These are phyloP conservation scores for Oenanthe sinensis DNA, from an alignment of 129 eudicot genomes.

Conservation along the genomic window DNA sequence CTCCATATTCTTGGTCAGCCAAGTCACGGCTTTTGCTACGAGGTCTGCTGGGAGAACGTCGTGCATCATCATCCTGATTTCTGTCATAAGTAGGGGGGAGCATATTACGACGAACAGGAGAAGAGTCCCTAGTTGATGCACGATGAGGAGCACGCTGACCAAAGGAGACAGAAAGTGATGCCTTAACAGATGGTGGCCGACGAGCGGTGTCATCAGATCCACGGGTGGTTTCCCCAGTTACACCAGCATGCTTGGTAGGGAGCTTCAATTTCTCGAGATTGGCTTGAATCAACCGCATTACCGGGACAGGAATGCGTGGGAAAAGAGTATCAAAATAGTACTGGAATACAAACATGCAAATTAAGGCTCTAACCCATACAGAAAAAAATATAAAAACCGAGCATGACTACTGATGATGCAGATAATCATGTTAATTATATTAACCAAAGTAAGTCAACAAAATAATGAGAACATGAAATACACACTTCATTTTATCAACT, in stretches of 20 bases:
- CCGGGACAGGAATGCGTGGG: constrained; percentile 94
- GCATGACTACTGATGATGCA: neutral
- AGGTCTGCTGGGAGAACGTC: constrained; percentile 56
- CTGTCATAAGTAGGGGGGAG: constrained; percentile 58
- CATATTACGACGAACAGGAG: constrained; percentile 81
- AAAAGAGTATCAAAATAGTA: constrained; percentile 91
- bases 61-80: constrained; percentile 45
- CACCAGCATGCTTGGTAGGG: constrained; percentile 78
- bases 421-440: neutral
- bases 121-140: constrained; percentile 95
- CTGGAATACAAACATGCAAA: constrained; percentile 43
- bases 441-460: neutral
- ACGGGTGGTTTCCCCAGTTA: constrained; percentile 76
- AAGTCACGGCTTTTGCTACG: constrained; percentile 81
- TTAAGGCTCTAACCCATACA: neutral
- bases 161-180: constrained; percentile 94
- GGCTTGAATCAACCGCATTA: constrained; percentile 60
- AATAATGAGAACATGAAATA: neutral
- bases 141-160: constrained; percentile 99
- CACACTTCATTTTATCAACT: neutral
- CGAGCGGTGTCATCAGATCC: constrained; percentile 92
- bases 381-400: neutral
- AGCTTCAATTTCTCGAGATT: constrained; percentile 83
- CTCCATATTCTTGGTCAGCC: constrained; percentile 53
- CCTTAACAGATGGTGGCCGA: constrained; percentile 96